Evolutionary conservation across 2,329 filamentous ascomycete species (phyloP).

Genomic region (Colletotrichum sansevieriae): DNA sequence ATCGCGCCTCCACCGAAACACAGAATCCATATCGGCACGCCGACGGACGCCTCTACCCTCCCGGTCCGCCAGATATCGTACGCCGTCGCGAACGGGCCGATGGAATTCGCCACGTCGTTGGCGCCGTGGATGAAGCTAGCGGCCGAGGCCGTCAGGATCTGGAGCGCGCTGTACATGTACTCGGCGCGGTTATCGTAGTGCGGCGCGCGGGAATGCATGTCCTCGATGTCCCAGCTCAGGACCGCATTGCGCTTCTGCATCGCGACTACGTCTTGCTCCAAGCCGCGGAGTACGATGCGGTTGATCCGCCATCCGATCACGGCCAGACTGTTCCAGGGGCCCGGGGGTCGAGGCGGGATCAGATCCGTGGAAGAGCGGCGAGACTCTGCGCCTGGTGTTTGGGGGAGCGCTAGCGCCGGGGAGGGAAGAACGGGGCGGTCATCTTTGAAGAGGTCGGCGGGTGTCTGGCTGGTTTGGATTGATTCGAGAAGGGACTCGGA

Average conservation of each 20-base stretch:
- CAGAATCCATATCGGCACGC: constrained; percentile 64
- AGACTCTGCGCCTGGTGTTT: constrained; percentile 21
- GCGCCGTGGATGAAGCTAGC: constrained; percentile 69
- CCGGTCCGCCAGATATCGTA: constrained; percentile 64
- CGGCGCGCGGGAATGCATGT: constrained; percentile 62
- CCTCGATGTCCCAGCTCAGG: constrained; percentile 61
- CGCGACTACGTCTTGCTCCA: constrained; percentile 62
- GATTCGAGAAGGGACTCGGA: constrained; percentile 52
- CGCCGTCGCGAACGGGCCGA: constrained; percentile 65
- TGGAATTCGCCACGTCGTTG: constrained; percentile 67
- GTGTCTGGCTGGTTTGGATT: constrained; percentile 46
- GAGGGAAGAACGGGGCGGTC: constrained; percentile 48
- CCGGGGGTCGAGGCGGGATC: constrained; percentile 50
- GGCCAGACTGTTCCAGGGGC: constrained; percentile 55
- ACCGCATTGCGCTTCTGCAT: constrained; percentile 61
- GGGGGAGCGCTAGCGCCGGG: constrained; percentile 45
- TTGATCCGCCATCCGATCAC: constrained; percentile 58
- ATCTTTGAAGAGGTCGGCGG: constrained; percentile 47
- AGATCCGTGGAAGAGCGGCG: constrained; percentile 43
- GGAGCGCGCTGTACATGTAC: constrained; percentile 63
- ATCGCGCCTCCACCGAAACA: constrained; percentile 62
- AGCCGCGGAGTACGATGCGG: constrained; percentile 58
- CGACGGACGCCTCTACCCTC: constrained; percentile 50
- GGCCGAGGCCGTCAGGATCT: constrained; percentile 65
- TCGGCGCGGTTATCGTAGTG: constrained; percentile 68